A percentile compares a stretch with the other conserved stretches of the same genome.
These are phyloP conservation scores for Aphanomyces stellatus DNA, from an alignment of 352 stramenopile species.

Conservation along the genomic window DNA sequence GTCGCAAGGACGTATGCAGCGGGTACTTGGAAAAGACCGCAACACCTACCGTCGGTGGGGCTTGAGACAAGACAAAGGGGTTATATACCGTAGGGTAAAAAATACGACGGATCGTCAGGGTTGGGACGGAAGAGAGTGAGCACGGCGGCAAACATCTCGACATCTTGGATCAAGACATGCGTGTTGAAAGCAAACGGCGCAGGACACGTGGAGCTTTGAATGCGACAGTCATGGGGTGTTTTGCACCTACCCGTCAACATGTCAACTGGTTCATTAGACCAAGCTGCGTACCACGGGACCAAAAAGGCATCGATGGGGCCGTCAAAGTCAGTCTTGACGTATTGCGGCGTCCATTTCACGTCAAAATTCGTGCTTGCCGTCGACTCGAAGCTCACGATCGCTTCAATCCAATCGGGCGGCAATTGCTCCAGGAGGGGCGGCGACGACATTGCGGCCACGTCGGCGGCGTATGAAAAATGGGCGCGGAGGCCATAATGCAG, in stretches of 20 bases:
- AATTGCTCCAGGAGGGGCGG: conserved; percentile 66
- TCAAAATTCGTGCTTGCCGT: not conserved
- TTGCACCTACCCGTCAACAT: not conserved
- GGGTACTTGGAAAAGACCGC: conserved; percentile 79
- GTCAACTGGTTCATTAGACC: conserved; percentile 19
- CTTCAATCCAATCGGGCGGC: conserved; percentile 54
- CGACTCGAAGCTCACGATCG: conserved; percentile 25
- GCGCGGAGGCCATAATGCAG: conserved; percentile 75
- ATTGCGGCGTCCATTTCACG: conserved; percentile 23
- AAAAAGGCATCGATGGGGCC: conserved; percentile 48
- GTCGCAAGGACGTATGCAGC: conserved; percentile 67
- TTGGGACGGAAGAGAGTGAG: conserved; percentile 69
- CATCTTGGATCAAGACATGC: conserved; percentile 57
- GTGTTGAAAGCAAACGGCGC: conserved; percentile 65
- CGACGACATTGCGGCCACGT: no score
- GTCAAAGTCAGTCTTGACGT: conserved; percentile 38
- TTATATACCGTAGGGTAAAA: conserved; percentile 43
- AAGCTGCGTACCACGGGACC: conserved; percentile 47
- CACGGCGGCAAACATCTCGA: conserved; percentile 67
- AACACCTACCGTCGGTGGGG: conserved; percentile 38
- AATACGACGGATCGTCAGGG: not conserved
- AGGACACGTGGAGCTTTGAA: conserved; percentile 40
- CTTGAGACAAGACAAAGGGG: not conserved
- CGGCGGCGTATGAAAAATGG: conserved; percentile 35
- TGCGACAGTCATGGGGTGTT: conserved; percentile 10